Evolutionary conservation across 139 green algal genomes (phyloP).

Genomic region (Coccomyxa sp.): DNA sequence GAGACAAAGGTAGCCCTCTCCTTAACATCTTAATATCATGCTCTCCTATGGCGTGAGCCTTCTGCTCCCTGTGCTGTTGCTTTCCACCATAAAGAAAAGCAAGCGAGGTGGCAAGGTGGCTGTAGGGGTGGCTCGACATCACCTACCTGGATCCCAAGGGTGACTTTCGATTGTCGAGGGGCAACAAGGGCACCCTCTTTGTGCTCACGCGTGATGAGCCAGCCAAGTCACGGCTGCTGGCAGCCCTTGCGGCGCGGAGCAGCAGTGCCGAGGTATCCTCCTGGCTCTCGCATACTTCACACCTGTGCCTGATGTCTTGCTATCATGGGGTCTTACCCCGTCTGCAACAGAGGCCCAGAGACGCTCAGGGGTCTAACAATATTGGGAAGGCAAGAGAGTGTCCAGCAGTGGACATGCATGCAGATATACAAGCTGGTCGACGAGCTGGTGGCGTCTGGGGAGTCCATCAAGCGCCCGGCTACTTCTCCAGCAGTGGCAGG

Average conservation of each 20-base stretch:
- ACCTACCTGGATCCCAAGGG: conserved; percentile 70
- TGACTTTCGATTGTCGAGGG: conserved; percentile 64
- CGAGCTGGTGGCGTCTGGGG: neutral
- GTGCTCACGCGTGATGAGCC: conserved; percentile 48
- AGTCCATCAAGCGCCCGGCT: conserved; percentile 27
- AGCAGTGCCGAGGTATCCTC: conserved; percentile 25
- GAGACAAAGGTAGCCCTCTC: conserved; percentile 92
- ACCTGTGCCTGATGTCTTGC: neutral
- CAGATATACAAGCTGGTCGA: neutral
- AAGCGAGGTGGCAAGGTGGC: neutral
- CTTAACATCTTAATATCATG: too few relatives aligned
- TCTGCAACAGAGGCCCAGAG: too few relatives aligned
- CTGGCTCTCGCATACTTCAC: neutral
- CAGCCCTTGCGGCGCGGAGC: conserved; percentile 21
- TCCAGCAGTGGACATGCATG: neutral
- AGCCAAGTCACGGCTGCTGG: conserved; percentile 43
- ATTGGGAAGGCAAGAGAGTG: too few relatives aligned
- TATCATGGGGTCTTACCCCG: too few relatives aligned
- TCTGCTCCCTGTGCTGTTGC: too few relatives aligned
- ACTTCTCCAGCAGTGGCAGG: conserved; percentile 32
- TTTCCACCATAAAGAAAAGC: too few relatives aligned
- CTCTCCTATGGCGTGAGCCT: too few relatives aligned
- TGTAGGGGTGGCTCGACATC: conserved; percentile 80
- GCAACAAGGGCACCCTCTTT: conserved; percentile 85
- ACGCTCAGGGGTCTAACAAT: too few relatives aligned